phyloP scores from a whole-genome alignment of 2,329 filamentous ascomycete genomes.

The Polychaeton citri region DNA sequence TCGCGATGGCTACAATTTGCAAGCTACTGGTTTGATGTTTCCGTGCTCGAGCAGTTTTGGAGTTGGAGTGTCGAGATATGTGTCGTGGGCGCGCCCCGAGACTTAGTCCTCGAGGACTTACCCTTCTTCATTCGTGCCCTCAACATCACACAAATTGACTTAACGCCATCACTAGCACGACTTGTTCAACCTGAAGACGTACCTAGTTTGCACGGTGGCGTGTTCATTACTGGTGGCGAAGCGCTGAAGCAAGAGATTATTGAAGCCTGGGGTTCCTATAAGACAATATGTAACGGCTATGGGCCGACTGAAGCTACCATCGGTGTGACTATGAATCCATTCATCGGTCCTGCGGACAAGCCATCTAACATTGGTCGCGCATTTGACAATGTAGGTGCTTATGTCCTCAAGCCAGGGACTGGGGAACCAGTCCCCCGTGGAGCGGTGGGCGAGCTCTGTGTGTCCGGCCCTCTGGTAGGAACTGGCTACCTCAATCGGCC shows the following conservation, averaged over 20 bases:
- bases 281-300: constrained; percentile 80
- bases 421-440: constrained; percentile 61
- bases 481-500: constrained; percentile 75
- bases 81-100: constrained; percentile 67
- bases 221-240: constrained; percentile 90
- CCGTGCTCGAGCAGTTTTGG: constrained; percentile 88
- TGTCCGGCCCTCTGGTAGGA: constrained; percentile 75
- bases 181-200: constrained; percentile 68
- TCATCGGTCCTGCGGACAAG: constrained; percentile 63
- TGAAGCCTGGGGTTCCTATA: constrained; percentile 65
- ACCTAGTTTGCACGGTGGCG: constrained; percentile 63
- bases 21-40: constrained; percentile 89
- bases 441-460: constrained; percentile 74
- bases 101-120: constrained; percentile 75
- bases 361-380: constrained; percentile 78
- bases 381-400: constrained; percentile 78
- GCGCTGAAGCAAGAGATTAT: constrained; percentile 79
- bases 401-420: constrained; percentile 58
- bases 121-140: constrained; percentile 57
- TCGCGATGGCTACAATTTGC: constrained; percentile 89
- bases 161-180: constrained; percentile 76
- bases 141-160: constrained; percentile 75
- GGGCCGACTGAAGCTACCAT: constrained; percentile 90
- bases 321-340: constrained; percentile 78
- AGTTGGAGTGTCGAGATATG: constrained; percentile 85